These are phyloP conservation scores for Diaporthe sp. DNA, from an alignment of 2,329 filamentous ascomycete genomes.

Conservation along the genomic window DNA sequence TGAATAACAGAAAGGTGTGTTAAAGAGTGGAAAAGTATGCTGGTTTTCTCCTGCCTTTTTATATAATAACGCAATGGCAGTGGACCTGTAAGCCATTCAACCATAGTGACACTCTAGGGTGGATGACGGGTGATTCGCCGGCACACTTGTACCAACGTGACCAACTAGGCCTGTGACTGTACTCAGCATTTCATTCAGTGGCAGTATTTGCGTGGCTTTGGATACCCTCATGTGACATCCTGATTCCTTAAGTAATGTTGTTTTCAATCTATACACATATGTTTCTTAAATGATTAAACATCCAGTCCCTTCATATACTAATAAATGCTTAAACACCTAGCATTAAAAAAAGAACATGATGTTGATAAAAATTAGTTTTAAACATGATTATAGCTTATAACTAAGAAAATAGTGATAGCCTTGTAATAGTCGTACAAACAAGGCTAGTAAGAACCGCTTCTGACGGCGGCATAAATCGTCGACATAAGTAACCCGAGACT, in stretches of 20 bases:
- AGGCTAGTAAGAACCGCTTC: no score
- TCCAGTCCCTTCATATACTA: no score
- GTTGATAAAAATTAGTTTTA: no score
- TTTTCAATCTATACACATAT: no score
- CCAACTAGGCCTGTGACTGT: neutral
- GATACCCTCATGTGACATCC: neutral
- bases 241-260: neutral
- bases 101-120: neutral
- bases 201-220: neutral
- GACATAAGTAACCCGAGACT: no score
- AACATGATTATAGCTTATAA: no score
- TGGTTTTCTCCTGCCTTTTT: neutral
- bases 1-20: neutral
- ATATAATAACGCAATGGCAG: neutral
- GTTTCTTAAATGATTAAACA: no score
- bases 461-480: no score
- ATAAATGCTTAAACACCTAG: no score
- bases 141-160: neutral
- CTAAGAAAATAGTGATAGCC: no score
- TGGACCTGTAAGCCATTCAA: neutral
- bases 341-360: no score
- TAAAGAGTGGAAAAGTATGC: neutral
- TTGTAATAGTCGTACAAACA: no score
- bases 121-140: neutral
- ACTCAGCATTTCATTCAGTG: neutral